A percentile compares a stretch with the other conserved stretches of the same genome.
phyloP scores from a whole-genome alignment of 78 protist genomes.

The Dictyostelium citrinum region DNA sequence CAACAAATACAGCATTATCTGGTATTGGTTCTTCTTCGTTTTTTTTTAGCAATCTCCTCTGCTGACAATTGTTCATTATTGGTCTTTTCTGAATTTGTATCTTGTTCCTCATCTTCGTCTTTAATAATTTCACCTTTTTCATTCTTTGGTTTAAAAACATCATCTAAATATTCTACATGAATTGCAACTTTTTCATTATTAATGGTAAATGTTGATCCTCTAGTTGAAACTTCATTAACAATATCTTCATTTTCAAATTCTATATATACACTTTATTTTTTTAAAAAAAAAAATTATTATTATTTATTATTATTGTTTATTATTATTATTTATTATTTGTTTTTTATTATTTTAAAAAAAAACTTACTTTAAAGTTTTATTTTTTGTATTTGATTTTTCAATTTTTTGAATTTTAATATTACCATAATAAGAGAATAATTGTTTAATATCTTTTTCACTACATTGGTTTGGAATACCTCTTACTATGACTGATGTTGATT shows the following conservation, averaged over 20 bases:
- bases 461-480: conserved; percentile 5
- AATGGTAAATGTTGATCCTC: conserved; percentile 5
- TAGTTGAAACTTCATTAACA: neutral
- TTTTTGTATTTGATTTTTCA: conserved; percentile 43
- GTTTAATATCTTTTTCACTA: neutral
- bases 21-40: neutral
- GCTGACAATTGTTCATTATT: neutral
- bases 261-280: conserved; percentile 4
- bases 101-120: neutral
- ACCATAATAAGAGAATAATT: conserved; percentile 5
- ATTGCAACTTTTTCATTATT: conserved; percentile 27
- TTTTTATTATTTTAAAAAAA: no score
- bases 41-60: neutral
- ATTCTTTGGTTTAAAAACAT: neutral
- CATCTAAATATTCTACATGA: neutral
- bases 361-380: neutral
- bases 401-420: neutral
- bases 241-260: conserved; percentile 11
- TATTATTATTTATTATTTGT: no score
- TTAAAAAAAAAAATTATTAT: neutral
- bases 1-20: neutral
- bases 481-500: neutral
- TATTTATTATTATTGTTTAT: no score
- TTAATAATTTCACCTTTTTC: neutral
- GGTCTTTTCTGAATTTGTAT: neutral